phyloP scores from a whole-genome alignment of 1,284 basidiomycete species.

The Ganoderma lingzhi region DNA sequence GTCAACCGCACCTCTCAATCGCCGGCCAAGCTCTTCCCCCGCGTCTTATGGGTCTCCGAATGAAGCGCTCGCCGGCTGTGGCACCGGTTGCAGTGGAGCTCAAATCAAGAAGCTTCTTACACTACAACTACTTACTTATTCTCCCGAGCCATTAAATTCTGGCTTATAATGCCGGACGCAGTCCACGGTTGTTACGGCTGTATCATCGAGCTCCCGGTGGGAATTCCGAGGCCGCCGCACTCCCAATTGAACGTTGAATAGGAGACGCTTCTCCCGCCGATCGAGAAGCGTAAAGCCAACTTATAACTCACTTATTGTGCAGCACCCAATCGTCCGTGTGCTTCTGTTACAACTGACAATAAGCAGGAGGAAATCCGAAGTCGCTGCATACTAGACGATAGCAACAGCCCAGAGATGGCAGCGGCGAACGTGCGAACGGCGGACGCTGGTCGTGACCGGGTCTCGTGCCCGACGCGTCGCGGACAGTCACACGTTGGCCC shows the following conservation, averaged over 20 bases:
- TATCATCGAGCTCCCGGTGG: not conserved
- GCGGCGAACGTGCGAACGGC: not conserved
- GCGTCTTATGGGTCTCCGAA: not conserved
- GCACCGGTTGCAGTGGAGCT: not conserved
- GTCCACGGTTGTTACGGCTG: not conserved
- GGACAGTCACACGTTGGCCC: constrained; percentile 1
- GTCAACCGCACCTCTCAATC: not conserved
- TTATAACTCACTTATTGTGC: not conserved
- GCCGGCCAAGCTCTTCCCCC: not conserved
- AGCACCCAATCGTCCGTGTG: not conserved
- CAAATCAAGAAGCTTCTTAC: not conserved
- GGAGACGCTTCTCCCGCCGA: not conserved
- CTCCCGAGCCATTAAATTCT: not conserved
- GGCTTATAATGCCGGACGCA: not conserved
- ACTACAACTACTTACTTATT: not conserved
- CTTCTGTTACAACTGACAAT: not conserved
- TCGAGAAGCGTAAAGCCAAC: not conserved
- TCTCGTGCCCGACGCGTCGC: constrained; percentile 6
- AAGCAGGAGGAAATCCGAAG: not conserved
- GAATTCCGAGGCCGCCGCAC: not conserved
- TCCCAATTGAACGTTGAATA: not conserved
- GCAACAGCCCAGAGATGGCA: not conserved
- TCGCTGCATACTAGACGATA: not conserved
- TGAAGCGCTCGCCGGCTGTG: constrained; percentile 4
- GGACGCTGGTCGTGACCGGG: not conserved